Percentiles rank a stretch among this genome's conserved stretches.
Conservation (phyloP, 345 rosid species). For the Populus euphratica region DNA sequence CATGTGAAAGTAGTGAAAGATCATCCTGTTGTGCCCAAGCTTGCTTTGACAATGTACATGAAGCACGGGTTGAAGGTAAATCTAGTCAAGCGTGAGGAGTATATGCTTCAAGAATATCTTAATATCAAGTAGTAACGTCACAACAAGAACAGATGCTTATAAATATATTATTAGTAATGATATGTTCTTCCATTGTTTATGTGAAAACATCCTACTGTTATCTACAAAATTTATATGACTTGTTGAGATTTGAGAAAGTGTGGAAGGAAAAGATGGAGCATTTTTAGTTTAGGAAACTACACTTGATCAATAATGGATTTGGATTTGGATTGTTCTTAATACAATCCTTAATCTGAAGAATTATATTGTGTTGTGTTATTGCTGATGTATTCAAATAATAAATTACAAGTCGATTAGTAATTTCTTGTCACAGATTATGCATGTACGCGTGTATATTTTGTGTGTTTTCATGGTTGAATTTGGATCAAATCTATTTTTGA, state of each 20-base stretch:
- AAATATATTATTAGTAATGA: background rate
- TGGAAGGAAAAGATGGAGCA: background rate
- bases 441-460: no score
- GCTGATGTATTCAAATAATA: background rate
- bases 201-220: background rate
- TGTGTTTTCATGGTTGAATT: no score
- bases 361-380: background rate
- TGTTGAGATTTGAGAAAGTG: background rate
- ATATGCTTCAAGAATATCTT: background rate
- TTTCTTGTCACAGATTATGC: background rate
- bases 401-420: background rate
- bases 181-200: no score
- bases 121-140: background rate
- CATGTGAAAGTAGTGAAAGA: slow-evolving; percentile 49
- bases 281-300: background rate
- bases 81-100: slow-evolving; percentile 32
- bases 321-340: background rate
- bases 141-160: background rate
- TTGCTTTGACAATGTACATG: slow-evolving; percentile 95
- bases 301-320: background rate
- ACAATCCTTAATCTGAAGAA: background rate
- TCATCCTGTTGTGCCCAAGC: slow-evolving; percentile 61
- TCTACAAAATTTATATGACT: background rate
- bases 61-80: slow-evolving; percentile 64
- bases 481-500: no score